Base-by-base conservation (phyloP, 2,329 filamentous ascomycete genomes). In the Chaetomiaceae sp. region DNA sequence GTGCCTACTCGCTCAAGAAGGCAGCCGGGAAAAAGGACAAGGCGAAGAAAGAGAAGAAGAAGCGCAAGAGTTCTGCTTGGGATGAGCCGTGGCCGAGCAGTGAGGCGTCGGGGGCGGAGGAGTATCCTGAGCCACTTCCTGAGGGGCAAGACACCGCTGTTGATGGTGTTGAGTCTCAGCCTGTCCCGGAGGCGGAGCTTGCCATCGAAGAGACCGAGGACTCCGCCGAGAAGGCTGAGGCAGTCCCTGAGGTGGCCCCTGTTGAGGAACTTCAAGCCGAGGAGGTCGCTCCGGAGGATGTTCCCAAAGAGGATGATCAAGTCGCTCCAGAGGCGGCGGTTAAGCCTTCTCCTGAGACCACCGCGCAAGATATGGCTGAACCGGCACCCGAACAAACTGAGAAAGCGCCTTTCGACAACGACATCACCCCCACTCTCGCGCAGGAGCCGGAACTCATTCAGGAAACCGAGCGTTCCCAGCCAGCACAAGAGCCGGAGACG, bases 21-120 rank as follows among this genome's bases (percentile, higher is more conserved):
- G 55, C 47, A 3, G 39, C 38, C 1, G 36, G 40, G 6, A 67
- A 66, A 61, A 69, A 54, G 42, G 51, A 56, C n/a, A 56, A 53
- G 49, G 25, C 23, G 6, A 23, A 37, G 23, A 25, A 42, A 11
- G 45, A 47, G 19, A 54, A 51, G 55, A 47, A 31, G 37, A 56
- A 57, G 50, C 36, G 50, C 31, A 54, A 23, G 51, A 43, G 6
- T 25, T 34, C 44, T 1, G 40, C 23, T 6, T 50, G 48, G 52
- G 53, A 52, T 17, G 57, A 51, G 23, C 46, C 51, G 1, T 61
- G 57, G 57, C 57, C 59, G 7, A 57, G 51, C 12, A 55, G 52
- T 23, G 54, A 56, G 42, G 44, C 47, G 20, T 48, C 47, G n/a
- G 57, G 49, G n/a, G 51, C 47, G 14, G 53, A 56, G 37, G 59